Evolutionary conservation across 495 filamentous ascomycete species (phyloP), one percentile per base, ranked within the genome.

Genomic region (Penicillium manginii): DNA sequence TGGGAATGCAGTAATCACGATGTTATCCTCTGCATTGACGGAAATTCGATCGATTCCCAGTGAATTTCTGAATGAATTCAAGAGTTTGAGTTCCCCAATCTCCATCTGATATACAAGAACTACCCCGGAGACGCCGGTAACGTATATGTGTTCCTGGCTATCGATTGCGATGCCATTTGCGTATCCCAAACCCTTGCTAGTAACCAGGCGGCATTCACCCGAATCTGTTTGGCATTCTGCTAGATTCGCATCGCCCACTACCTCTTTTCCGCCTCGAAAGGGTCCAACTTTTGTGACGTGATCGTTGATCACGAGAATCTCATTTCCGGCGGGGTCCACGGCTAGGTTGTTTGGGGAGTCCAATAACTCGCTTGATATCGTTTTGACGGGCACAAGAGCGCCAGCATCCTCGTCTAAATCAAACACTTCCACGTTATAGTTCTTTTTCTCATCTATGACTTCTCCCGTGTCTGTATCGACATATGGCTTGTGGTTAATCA

Each of bases 401-500:
- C 31, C 39, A 4, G 55, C 26, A 2, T 17, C 39, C 15, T n/a
- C 19, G 21, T 55, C 32, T 29, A 63, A 39, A 12, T 63, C 60
- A 14, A 59, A 63, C 6, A 63, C 32, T 32, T 63, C 55, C 10
- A 59, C 19, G 1, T 51, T 55, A 2, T 55, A 58, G 31, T 62
- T 43, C 10, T 32, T 35, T 9, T 5, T n/a, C 19, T 42, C 55
- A 26, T 56, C 48, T 8, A 58, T 21, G 7, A 18, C 11, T 18
- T 56, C 52, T n/a, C 56, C 60, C 3, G 52, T 63, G 11, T 10
- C 26, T 2, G n/a, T 14, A 8, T 52, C 17, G 9, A 55, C 18
- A n/a, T 6, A 43, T 26, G 60, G 60, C 21, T 22, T 39, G 40
- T 59, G 52, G 48, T 59, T 63, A 14, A 58, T 56, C 15, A 63